phyloP scores from a whole-genome alignment of 2,329 filamentous ascomycete species.

The Diaporthe sp. region DNA sequence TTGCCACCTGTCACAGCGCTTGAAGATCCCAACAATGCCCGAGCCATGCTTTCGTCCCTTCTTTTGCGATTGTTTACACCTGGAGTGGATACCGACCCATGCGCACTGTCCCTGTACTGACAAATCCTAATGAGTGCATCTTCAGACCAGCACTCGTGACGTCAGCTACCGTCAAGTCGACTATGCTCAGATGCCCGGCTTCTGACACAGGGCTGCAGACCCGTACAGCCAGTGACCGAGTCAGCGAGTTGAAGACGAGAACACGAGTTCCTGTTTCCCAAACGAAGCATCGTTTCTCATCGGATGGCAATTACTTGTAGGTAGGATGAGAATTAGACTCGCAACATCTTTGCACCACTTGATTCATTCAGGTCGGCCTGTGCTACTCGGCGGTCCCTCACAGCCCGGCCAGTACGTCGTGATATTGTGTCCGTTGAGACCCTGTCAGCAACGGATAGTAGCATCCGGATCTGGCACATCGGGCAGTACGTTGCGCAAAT shows the following conservation, averaged over 20 bases:
- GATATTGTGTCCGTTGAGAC: background rate
- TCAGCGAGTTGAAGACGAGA: background rate
- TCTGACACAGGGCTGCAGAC: background rate
- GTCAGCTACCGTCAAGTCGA: background rate
- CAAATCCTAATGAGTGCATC: background rate
- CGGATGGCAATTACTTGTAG: constrained; percentile 4
- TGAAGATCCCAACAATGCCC: background rate
- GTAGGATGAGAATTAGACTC: background rate
- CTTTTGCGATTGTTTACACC: constrained; percentile 10
- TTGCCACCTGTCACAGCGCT: constrained; percentile 2
- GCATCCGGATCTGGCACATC: background rate
- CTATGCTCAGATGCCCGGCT: background rate
- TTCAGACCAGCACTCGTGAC: constrained; percentile 16
- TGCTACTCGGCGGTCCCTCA: background rate
- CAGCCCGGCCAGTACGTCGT: background rate
- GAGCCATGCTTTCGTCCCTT: background rate
- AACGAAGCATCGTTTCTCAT: background rate
- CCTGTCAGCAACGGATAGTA: background rate
- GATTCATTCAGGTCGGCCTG: background rate
- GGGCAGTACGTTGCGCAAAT: background rate
- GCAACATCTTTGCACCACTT: background rate
- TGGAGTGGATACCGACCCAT: background rate
- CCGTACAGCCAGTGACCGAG: background rate
- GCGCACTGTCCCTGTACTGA: constrained; percentile 3
- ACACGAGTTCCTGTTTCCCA: background rate